Evolutionary conservation across 139 green algal species (phyloP), one percentile per base, ranked within the genome.

Genomic region (Tetraselmis striata): DNA sequence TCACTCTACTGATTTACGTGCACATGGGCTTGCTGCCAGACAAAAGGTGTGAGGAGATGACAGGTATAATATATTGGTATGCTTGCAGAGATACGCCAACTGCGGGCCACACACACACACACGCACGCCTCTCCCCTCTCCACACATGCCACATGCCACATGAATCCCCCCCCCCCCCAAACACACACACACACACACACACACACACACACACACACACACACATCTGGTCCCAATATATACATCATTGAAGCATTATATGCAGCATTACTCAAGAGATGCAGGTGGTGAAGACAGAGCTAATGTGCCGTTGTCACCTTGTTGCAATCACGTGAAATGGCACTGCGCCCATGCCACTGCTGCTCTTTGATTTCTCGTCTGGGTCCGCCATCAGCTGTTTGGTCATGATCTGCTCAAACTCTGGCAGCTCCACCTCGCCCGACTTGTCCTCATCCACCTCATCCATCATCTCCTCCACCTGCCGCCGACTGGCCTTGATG

Each of bases 391-490:
- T 67, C 11, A 67, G 5, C 45, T 67, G 45, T 18, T 67, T 84
- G 1, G 81, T 81, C 81, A 84, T 84, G 81, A 84, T 84, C 32
- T 84, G 27, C 2, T 80, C 76, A 81, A 83, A 86, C 83, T 86
- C 83, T 27, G 79, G 79, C 75, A 84, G 28, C 76, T 86, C 83
- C 31, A 84, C 75, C 76, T 84, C 81, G 1, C 81, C 81, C 28
- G 76, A 81, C 31, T 58, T 58, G 24, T 84, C 81, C 23, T 76
- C 67, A 29, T 84, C 81, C 45, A 84, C 81, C 45, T 58, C 28
- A 28, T 80, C n/a, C 77, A 59, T 28, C 77, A 80, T 77, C 1
- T 29, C 59, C 25, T 81, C 76, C 5, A 76, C 31, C 32, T 84
- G 28, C 28, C 45, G 45, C 5, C 45, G 45, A 5, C 45, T 18